Base-by-base conservation (phyloP, 441 rosid genomes). In the Bruguiera hainesii region DNA sequence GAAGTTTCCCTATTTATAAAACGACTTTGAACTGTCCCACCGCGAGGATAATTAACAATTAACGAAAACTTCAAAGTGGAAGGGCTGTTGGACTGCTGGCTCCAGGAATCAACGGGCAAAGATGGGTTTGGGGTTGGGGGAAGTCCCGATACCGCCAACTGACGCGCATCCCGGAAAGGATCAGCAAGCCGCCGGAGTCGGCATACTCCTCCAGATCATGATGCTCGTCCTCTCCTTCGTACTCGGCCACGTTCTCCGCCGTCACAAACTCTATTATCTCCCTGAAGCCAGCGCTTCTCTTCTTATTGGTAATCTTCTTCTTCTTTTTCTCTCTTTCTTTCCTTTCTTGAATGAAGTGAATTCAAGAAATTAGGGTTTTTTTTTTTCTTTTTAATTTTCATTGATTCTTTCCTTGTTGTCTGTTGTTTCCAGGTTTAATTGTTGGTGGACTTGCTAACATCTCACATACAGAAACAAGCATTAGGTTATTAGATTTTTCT, bases 241-340 rank as follows among this genome's bases (percentile, higher is more conserved):
- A 35, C 90, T 95, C 31, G 98, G 99, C 11, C 96, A 92, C 70
- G 97, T 95, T 59, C 99, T 95, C 53, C 97, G 96, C 60, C 99
- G 99, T 65, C 98, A 86, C 71, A 87, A 83, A 78, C 85, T 95
- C 84, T 90, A 95, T 81, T 95, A 92, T 67, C 93, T 95, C 3
- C 98, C 99, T 4, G 98, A 95, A 77, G 98, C 99, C 80, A 90
- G 97, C 74, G 98, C 95, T 81, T 95, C 99, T 60, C 93, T 95
- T 78, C 91, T 95, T 67, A 95, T 95, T 57, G 98, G 96, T 91
- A 25, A 15, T 26, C 50, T 48, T 49, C 3, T 31, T 53, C 51
- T 23, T 60, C 9, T 8, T 39, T 35, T 35, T 9, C 0, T 35
- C 3, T 37, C 15, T 37, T 37, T 37, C 16, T 13, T 42, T 42